phyloP scores from a whole-genome alignment of 306 rosid genomes.

The Corylus heterophylla region DNA sequence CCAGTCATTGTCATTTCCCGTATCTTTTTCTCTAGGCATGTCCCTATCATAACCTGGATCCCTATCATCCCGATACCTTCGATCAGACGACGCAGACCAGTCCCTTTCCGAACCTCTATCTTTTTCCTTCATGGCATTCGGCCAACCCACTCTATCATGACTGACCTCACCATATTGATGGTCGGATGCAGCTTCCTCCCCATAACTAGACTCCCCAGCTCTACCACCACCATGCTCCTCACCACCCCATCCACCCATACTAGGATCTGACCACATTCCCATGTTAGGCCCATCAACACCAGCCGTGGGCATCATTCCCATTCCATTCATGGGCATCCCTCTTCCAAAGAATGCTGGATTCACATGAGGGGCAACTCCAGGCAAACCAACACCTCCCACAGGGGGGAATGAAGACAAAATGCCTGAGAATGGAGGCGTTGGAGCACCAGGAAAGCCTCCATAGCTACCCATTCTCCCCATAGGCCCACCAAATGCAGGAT shows the following conservation, averaged over 20 bases:
- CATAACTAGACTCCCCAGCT: slow-evolving; percentile 92
- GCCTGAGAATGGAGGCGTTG: slow-evolving; percentile 80
- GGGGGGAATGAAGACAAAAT: slow-evolving; percentile 79
- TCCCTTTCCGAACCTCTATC: slow-evolving; percentile 94
- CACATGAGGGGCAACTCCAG: slow-evolving; percentile 97
- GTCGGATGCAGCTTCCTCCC: slow-evolving; percentile 96
- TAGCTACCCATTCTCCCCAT: slow-evolving; percentile 91
- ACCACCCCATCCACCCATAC: slow-evolving; percentile 91
- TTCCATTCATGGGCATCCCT: slow-evolving; percentile 93
- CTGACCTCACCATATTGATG: slow-evolving; percentile 87
- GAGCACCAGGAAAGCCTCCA: slow-evolving; percentile 96
- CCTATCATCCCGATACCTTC: slow-evolving; percentile 84
- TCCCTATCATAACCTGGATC: slow-evolving; percentile 83
- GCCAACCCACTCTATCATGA: slow-evolving; percentile 88
- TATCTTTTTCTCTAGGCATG: slow-evolving; percentile 75
- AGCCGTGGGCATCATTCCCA: slow-evolving; percentile 94
- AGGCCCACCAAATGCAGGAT: slow-evolving; percentile 89
- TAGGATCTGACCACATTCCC: slow-evolving; percentile 99
- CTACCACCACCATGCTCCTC: slow-evolving; percentile 88
- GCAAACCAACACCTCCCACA: slow-evolving; percentile 85
- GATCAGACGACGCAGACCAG: slow-evolving; percentile 91
- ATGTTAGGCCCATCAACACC: slow-evolving; percentile 90
- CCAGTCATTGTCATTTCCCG: slow-evolving; percentile 67
- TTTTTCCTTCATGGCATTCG: slow-evolving; percentile 76
- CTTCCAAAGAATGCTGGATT: slow-evolving; percentile 97